Percentiles rank a stretch among this genome's conserved stretches.
phyloP scores from a whole-genome alignment of 2,329 filamentous ascomycete genomes.

The Stenocarpella maydis region DNA sequence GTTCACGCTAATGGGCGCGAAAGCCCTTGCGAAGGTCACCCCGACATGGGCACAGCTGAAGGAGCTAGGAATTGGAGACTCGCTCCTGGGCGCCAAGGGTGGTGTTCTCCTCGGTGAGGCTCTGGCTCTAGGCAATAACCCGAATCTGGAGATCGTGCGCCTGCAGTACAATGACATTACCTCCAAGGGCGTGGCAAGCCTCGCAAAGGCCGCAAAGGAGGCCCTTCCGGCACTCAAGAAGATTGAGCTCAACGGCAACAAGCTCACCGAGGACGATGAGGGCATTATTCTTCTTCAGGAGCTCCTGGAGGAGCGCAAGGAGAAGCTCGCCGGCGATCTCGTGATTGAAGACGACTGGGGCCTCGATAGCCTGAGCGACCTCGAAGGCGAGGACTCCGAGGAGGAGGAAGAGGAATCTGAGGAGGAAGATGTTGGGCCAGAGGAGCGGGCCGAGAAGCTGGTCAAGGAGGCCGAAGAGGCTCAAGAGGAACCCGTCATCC shows the following conservation, averaged over 20 bases:
- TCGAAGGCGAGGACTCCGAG: conserved; percentile 79
- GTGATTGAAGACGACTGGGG: conserved; percentile 84
- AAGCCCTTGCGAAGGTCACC: conserved; percentile 78
- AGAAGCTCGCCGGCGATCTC: conserved; percentile 70
- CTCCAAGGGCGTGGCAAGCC: conserved; percentile 72
- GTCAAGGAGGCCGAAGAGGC: conserved; percentile 75
- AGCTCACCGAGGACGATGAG: conserved; percentile 86
- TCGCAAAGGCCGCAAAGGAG: conserved; percentile 73
- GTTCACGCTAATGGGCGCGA: conserved; percentile 83
- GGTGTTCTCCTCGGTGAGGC: conserved; percentile 76
- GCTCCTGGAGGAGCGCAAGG: conserved; percentile 79
- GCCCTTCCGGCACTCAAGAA: conserved; percentile 80
- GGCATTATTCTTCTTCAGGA: conserved; percentile 73
- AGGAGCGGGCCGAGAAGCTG: conserved; percentile 74
- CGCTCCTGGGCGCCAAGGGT: conserved; percentile 81
- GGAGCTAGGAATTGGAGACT: conserved; percentile 91
- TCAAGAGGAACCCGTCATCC: conserved; percentile 76
- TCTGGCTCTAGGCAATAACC: conserved; percentile 78
- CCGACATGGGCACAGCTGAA: conserved; percentile 76
- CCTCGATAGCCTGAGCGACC: conserved; percentile 84
- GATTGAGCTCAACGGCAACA: conserved; percentile 96
- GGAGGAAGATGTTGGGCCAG: conserved; percentile 61
- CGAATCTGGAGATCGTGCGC: conserved; percentile 80
- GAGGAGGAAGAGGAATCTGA: conserved; percentile 72
- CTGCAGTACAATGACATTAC: conserved; percentile 97